Base-by-base conservation (phyloP, 331 rosid genomes). In the Malus hybrid region DNA sequence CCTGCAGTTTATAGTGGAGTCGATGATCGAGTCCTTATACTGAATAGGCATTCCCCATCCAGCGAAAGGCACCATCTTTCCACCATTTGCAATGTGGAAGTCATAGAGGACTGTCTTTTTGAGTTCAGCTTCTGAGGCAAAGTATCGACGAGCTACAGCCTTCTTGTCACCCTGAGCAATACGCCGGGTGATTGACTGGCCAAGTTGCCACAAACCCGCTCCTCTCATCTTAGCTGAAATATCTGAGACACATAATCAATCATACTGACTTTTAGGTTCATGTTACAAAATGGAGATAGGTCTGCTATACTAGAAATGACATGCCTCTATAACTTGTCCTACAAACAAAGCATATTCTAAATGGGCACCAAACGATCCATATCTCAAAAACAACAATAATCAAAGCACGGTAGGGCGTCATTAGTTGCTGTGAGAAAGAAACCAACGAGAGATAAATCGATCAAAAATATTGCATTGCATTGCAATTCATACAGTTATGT, bases 31-130 rank as follows among this genome's bases (percentile, higher is more conserved):
- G 78, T 94, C 99, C 84, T 94, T 94, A 87, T 94, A 92, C 77
- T 94, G 99, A 62, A 94, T 94, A 48, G 99, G 97, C 99, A 94
- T 94, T 83, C 91, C 89, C 99, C 97, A 94, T 58, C 99, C 99
- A 65, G 99, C 99, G 82, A 94, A 94, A n/a, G 97, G 97, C 72
- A 94, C 99, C 96, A 94, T 91, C 96, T 94, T 94, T 76, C 97
- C 99, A 0, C 99, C 97, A 79, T 94, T n/a, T 36, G 95, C 89
- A 48, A 92, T 87, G 76, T 92, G 99, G 84, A 92, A 94, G 65
- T 94, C 96, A 84, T 87, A 81, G 11, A 94, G 88, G 80, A 57
- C 97, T 19, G 99, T 91, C 90, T 86, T 94, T 68, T 92, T 94
- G 52, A 94, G 92, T 85, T 94, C 96, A 71, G 96, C 84, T 70